Evolutionary conservation across 345 rosid genomes (phyloP).

Genomic region (Chamaenerion angustifolium): DNA sequence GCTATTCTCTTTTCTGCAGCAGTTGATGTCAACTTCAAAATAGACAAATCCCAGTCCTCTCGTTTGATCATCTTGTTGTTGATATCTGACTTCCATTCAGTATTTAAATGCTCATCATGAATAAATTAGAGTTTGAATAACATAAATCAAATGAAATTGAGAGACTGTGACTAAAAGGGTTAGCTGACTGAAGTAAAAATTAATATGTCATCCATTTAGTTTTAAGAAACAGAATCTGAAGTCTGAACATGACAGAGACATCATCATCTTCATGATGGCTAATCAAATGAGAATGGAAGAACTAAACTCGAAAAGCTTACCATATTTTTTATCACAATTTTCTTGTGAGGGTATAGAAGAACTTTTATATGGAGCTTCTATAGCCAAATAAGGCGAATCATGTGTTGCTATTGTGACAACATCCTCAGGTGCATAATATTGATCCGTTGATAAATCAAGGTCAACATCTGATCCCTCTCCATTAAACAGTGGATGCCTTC

Average conservation of each 20-base stretch:
- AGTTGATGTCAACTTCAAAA: constrained; percentile 18
- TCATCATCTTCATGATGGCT: no score
- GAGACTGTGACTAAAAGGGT: neutral
- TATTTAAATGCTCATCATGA: constrained; percentile 3
- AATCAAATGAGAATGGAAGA: no score
- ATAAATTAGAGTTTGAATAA: constrained; percentile 1
- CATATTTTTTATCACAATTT: constrained; percentile 12
- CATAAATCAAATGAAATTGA: neutral
- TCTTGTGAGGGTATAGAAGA: constrained; percentile 1
- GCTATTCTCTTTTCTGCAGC: constrained; percentile 45
- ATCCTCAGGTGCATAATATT: constrained; percentile 3
- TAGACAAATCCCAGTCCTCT: constrained; percentile 13
- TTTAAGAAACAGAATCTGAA: no score
- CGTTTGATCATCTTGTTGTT: constrained; percentile 11
- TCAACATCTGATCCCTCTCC: no score
- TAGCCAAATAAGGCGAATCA: neutral
- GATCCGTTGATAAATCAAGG: neutral
- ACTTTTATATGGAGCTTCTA: neutral
- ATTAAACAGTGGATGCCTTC: no score
- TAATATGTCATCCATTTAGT: neutral
- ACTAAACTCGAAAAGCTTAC: neutral
- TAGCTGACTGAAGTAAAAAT: neutral
- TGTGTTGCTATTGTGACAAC: constrained; percentile 4
- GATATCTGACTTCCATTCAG: constrained; percentile 14
- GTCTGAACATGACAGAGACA: no score